Evolutionary conservation across 148 eudicot genomes (phyloP), one percentile per base, ranked within the genome.

Genomic region (Euryodendron excelsum): DNA sequence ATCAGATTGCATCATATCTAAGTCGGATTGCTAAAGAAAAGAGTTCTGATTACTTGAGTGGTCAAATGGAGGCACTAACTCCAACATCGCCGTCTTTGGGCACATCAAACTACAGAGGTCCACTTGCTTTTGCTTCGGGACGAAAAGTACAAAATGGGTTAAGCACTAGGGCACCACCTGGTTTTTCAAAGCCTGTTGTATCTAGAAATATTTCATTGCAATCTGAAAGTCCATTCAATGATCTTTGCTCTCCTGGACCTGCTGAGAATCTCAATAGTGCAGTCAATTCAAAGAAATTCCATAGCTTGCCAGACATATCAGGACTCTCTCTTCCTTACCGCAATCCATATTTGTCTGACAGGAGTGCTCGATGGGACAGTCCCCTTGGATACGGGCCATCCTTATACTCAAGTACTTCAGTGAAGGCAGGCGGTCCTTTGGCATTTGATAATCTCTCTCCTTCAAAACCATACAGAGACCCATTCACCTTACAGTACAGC

Each of bases 231-330:
- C 63, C 80, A 74, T 30, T 55, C 48, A 82, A 82, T 74, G 93
- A 85, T 55, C 80, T 79, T 78, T 61, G 44, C 47, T 73, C 89
- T 61, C 65, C 86, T 64, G 85, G 86, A 45, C 73, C 79, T 34
- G 67, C 79, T 44, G 91, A 87, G 68, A 80, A 80, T 59, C 33
- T 69, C 31, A 71, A 30, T 50, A 75, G 45, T 73, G 39, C 84
- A 69, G 85, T 67, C 68, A 78, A 86, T 76, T 71, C 78, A 34
- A 96, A 96, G 85, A 93, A 93, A 82, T 96, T 90, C 81, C 88
- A 93, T 85, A 96, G 99, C 84, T 79, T 84, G 83, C 99, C 99
- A 21, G 97, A 91, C 72, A 93, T 93, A 74, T 96, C 98, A 21
- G 92, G 93, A 37, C 89, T 83, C 23, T 79, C 87, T 68, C 73